phyloP scores from a whole-genome alignment of 257 asterid species.

The Solanum sitiens region DNA sequence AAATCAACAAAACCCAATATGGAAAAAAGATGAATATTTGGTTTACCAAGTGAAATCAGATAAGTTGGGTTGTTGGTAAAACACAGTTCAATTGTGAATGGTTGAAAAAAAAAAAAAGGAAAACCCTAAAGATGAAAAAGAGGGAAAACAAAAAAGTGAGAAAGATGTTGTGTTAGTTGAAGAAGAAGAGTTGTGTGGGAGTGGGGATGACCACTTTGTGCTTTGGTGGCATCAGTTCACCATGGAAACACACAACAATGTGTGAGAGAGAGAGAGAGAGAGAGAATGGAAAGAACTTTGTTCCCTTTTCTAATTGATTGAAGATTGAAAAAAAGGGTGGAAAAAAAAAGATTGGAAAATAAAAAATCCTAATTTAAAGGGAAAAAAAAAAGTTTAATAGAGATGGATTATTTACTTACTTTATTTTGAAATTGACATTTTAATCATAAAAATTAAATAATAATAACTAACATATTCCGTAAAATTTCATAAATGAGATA shows the following conservation, averaged over 20 bases:
- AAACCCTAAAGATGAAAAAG: background rate
- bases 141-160: background rate
- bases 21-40: background rate
- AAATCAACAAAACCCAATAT: background rate
- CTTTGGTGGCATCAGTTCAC: conserved; percentile 26
- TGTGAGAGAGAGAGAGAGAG: conserved; percentile 7
- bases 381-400: background rate
- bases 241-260: conserved; percentile 10
- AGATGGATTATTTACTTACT: background rate
- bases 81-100: background rate
- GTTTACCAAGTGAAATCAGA: background rate
- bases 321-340: background rate
- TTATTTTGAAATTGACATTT: too few species aligned
- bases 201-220: conserved; percentile 21
- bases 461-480: too few species aligned
- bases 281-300: background rate
- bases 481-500: too few species aligned
- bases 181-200: conserved; percentile 14
- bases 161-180: background rate
- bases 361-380: background rate
- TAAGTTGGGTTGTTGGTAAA: background rate
- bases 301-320: background rate
- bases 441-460: too few species aligned
- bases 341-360: background rate
- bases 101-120: background rate